These are phyloP conservation scores for Trichoderma sp. DNA, from an alignment of 2,329 filamentous ascomycete species.

Conservation along the genomic window DNA sequence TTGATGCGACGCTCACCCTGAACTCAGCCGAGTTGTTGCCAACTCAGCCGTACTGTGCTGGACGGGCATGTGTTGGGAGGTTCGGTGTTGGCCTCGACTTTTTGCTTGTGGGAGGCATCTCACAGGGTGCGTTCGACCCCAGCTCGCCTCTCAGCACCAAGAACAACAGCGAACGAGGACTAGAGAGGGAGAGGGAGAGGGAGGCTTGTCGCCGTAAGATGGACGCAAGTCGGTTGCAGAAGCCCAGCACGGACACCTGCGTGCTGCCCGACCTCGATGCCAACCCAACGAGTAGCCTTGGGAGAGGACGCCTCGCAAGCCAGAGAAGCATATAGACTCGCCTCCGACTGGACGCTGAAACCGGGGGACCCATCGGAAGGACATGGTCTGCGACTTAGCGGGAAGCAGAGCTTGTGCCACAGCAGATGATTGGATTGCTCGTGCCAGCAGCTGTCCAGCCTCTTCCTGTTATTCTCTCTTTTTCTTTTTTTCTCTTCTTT, in stretches of 20 bases:
- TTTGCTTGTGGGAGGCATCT: neutral
- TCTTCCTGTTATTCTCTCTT: neutral
- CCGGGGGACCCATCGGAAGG: conserved; percentile 2
- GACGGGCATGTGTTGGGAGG: neutral
- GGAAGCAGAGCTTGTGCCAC: conserved; percentile 18
- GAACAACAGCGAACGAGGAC: neutral
- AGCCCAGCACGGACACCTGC: conserved; percentile 3
- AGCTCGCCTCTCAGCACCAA: neutral
- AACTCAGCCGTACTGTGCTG: neutral
- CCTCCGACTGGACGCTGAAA: conserved; percentile 17
- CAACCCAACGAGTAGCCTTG: conserved; percentile 11
- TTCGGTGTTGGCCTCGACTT: neutral
- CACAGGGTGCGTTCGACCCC: neutral
- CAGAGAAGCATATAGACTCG: conserved; percentile 1
- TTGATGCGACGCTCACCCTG: conserved; percentile 4
- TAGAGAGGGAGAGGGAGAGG: neutral
- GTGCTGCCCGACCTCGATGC: conserved; percentile 20
- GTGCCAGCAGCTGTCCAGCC: neutral
- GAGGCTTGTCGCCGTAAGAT: neutral
- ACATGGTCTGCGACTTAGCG: conserved; percentile 16
- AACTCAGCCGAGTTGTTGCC: neutral
- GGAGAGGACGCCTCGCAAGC: conserved; percentile 14
- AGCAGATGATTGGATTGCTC: conserved; percentile 14
- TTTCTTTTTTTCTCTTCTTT: neutral
- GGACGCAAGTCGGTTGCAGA: neutral